A percentile compares a stretch with the other conserved stretches of the same genome.
Evolutionary conservation across 345 rosid genomes (phyloP).

Genomic region (Carallia pectinifolia): DNA sequence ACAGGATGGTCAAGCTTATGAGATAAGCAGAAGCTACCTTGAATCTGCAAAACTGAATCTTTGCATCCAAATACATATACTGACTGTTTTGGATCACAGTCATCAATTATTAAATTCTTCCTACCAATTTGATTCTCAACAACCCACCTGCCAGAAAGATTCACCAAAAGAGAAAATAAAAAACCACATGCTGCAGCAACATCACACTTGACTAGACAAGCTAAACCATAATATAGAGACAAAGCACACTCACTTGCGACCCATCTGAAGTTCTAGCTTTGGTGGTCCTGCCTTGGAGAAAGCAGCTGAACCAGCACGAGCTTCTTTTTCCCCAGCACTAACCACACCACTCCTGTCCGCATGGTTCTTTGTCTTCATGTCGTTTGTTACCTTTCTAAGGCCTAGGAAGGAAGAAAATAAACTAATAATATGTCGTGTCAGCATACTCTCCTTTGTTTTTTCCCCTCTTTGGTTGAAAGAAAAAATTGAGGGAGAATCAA

Average conservation of each 20-base stretch:
- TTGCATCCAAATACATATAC: constrained; percentile 93
- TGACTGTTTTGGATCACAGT: constrained; percentile 91
- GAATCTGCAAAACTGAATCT: constrained; percentile 91
- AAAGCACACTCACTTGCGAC: constrained; percentile 73
- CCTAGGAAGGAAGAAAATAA: constrained; percentile 43
- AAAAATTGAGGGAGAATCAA: not conserved
- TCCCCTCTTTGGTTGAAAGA: not conserved
- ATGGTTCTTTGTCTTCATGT: constrained; percentile 91
- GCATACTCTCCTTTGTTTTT: constrained; percentile 1
- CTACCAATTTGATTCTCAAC: constrained; percentile 94
- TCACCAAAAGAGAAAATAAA: constrained; percentile 14
- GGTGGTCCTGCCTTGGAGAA: constrained; percentile 84
- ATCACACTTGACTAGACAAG: constrained; percentile 4
- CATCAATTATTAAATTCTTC: constrained; percentile 77
- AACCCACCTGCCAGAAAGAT: constrained; percentile 62
- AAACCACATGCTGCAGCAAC: constrained; percentile 13
- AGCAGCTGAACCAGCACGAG: constrained; percentile 44
- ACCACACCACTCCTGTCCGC: constrained; percentile 74
- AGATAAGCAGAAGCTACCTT: constrained; percentile 42
- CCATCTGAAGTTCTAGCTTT: constrained; percentile 92
- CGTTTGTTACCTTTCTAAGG: constrained; percentile 76
- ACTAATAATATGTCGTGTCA: constrained; percentile 6
- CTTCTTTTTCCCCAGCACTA: constrained; percentile 50
- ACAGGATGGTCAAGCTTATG: not conserved
- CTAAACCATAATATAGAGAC: constrained; percentile 3